These are phyloP conservation scores for Paradendryphiella salina DNA, from an alignment of 2,329 filamentous ascomycete genomes.

Conservation along the genomic window DNA sequence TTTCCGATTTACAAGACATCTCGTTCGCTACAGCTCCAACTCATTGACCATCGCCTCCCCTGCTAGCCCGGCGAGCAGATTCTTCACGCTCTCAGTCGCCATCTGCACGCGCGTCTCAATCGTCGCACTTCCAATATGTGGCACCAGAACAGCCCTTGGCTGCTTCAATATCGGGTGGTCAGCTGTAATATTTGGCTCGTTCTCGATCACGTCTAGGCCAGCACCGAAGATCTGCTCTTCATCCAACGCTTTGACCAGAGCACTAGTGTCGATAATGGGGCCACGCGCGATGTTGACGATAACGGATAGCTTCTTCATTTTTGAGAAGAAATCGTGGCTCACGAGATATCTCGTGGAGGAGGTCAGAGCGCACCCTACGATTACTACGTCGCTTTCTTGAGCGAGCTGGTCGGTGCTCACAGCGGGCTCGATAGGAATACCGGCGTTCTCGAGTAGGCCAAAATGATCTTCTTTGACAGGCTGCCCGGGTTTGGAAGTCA, in stretches of 20 bases:
- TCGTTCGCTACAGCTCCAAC: conserved; percentile 20
- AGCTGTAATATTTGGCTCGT: conserved; percentile 54
- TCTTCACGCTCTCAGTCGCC: conserved; percentile 61
- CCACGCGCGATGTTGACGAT: conserved; percentile 62
- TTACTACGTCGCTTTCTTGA: conserved; percentile 35
- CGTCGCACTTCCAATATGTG: conserved; percentile 62
- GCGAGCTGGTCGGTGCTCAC: conserved; percentile 28
- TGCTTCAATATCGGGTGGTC: conserved; percentile 55
- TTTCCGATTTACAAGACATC: too few relatives aligned
- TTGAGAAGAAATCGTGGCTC: conserved; percentile 44
- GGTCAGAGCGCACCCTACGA: conserved; percentile 37
- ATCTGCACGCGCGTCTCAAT: conserved; percentile 62
- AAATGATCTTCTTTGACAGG: conserved; percentile 32
- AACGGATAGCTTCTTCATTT: conserved; percentile 58
- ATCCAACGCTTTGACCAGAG: conserved; percentile 56
- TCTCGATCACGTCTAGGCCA: conserved; percentile 61
- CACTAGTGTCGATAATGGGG: conserved; percentile 59
- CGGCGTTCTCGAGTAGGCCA: conserved; percentile 20
- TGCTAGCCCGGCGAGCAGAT: conserved; percentile 48
- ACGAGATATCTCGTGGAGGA: conserved; percentile 35
- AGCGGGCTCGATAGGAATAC: conserved; percentile 28
- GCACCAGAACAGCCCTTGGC: conserved; percentile 57
- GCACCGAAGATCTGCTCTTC: conserved; percentile 56
- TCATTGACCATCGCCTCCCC: conserved; percentile 39
- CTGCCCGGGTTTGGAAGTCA: conserved; percentile 34